Evolutionary conservation across 106 monocot genomes (phyloP), one percentile per base, ranked within the genome.

Genomic region (Allium fistulosum): DNA sequence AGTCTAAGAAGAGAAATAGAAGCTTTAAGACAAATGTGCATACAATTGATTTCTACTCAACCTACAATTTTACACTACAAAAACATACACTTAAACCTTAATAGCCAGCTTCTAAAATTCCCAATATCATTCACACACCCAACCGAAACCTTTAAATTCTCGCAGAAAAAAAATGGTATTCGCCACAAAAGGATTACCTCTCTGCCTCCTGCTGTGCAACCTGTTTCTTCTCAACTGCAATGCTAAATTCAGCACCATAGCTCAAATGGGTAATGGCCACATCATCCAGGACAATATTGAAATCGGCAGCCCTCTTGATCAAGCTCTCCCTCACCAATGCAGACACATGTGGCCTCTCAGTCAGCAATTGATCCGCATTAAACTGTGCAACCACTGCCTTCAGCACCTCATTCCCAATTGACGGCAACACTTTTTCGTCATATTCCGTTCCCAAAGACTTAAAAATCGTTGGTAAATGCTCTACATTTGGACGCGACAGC

Each of bases 141-240:
- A 37, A 37, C 37, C 37, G 0, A 37, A 37, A 37, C 37, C 37
- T 37, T 2, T 37, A 37, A 37, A 37, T 37, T 37, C 37, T 1
- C 5, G 37, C 37, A 2, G 5, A 37, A 37, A 37, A 37, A 37
- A 22, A 22, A 22, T 22, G 37, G 0, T 37, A 37, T 37, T 37
- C 37, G 1, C 5, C 37, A 37, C 37, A 37, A 37, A 37, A 37
- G 37, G 37, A 37, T 37, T 37, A 82, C 68, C 88, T 56, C 82
- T 89, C 88, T 1, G 88, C 88, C 75, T 89, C 88, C 84, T 89
- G 85, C 85, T 89, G 88, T n/a, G 88, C 88, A 37, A 89, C 88
- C 84, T 89, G 88, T 75, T 89, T 89, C 82, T 89, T 82, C 79
- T 89, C 88, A 10, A 89, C 88, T 10, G 85, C 88, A 22, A 48